Base-by-base conservation (phyloP, 176 grass and related monocot genomes). In the Zoysia japonica region DNA sequence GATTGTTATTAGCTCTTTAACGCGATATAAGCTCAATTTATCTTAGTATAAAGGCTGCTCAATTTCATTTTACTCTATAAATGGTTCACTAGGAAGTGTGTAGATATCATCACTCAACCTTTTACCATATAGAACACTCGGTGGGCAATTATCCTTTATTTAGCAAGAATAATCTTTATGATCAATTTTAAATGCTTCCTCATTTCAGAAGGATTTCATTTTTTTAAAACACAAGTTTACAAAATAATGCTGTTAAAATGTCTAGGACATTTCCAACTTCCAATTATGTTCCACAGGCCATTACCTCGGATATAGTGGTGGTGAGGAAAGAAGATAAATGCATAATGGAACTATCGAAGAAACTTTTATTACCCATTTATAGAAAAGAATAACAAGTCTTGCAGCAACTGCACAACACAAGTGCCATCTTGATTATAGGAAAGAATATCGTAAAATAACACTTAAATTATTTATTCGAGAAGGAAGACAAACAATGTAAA, bases 131-230 rank as follows among this genome's bases (percentile, higher is more conserved):
- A 11, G 35, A 64, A 51, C 12, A 40, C 17, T n/a, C 60, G 48
- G 8, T 9, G 28, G 6, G 12, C 9, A 36, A 20, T 35, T 36
- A 61, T 54, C 53, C 40, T 78, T 35, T 42, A 56, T 55, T n/a
- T 8, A 12, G 46, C 43, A 71, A 35, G 41, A 71, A 54, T 37
- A 57, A 45, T 65, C 15, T 61, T 71, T 57, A 40, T 52, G 3
- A 4, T 52, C 7, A 43, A 68, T 74, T 42, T 6, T 80, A 52
- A 64, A 16, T 8, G 11, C 42, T 28, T 42, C 42, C 10, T 2
- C 4, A 73, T n/a, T 79, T 72, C 40, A 28, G 43, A 40, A 12
- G 66, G 70, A 28, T 71, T 79, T 50, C 50, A 59, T 3, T 13
- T 46, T 38, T 40, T 3, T 75, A 40, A 38, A 75, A 14, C 19